Evolutionary conservation across 805 yeast species (phyloP).

Genomic region (Lipomyces starkeyi): DNA sequence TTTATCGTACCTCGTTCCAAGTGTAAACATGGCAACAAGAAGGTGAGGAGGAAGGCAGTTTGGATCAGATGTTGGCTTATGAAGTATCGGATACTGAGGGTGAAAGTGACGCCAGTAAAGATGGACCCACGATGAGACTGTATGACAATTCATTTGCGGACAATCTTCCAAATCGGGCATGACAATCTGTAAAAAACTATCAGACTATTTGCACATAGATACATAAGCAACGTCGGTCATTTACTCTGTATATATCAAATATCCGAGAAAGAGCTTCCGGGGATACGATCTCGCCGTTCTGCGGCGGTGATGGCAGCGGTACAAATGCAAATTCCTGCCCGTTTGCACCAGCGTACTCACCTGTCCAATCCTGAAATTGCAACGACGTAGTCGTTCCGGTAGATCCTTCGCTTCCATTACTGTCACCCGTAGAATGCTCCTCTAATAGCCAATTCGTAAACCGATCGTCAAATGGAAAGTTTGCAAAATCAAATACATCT

Average conservation of each 20-base stretch:
- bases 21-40: constrained; percentile 41
- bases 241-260: constrained; percentile 12
- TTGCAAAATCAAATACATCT: constrained; percentile 26
- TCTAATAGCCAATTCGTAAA: constrained; percentile 33
- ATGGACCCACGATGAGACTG: constrained; percentile 40
- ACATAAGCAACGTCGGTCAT: not conserved
- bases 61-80: constrained; percentile 46
- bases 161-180: constrained; percentile 20
- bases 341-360: not conserved
- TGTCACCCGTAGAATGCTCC: constrained; percentile 22
- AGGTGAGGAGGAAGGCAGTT: constrained; percentile 37
- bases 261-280: constrained; percentile 25
- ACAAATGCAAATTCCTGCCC: constrained; percentile 5
- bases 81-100: constrained; percentile 51
- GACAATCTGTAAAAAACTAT: not conserved
- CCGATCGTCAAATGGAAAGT: constrained; percentile 33
- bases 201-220: not conserved
- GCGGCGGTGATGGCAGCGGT: constrained; percentile 17
- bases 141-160: constrained; percentile 27
- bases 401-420: constrained; percentile 17
- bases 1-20: constrained; percentile 42
- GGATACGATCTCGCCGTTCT: constrained; percentile 19
- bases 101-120: constrained; percentile 49
- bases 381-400: not conserved
- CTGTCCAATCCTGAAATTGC: not conserved